Evolutionary conservation across 495 filamentous ascomycete genomes (phyloP).

Genomic region (Penicillium verhagenii): DNA sequence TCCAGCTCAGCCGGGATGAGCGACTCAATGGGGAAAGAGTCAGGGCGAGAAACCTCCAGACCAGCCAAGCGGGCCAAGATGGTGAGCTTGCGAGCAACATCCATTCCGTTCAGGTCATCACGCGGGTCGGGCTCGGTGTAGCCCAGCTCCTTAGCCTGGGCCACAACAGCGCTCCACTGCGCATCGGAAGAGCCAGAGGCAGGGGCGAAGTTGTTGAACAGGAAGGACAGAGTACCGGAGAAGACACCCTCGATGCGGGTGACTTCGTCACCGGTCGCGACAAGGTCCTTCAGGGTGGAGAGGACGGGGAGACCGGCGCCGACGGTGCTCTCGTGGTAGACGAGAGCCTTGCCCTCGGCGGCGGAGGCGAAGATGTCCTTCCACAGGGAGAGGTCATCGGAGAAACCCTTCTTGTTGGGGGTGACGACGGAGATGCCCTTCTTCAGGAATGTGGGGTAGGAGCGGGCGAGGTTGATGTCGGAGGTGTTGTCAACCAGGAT

Average conservation of each 20-base stretch:
- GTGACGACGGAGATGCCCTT: constrained; percentile 87
- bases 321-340: constrained; percentile 92
- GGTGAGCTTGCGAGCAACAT: constrained; percentile 94
- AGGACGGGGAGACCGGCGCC: constrained; percentile 91
- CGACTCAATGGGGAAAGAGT: constrained; percentile 86
- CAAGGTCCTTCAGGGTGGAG: constrained; percentile 83
- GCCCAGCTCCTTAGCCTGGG: constrained; percentile 87
- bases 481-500: constrained; percentile 94
- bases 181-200: constrained; percentile 55
- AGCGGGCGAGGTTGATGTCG: constrained; percentile 70
- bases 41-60: constrained; percentile 70
- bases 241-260: constrained; percentile 93
- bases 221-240: constrained; percentile 91
- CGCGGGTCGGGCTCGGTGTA: constrained; percentile 97
- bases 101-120: constrained; percentile 93
- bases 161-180: constrained; percentile 84
- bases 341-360: constrained; percentile 60
- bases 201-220: constrained; percentile 93
- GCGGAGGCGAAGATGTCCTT: constrained; percentile 72
- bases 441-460: constrained; percentile 75
- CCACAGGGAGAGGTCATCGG: constrained; percentile 72
- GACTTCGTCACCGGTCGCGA: constrained; percentile 86
- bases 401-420: constrained; percentile 98
- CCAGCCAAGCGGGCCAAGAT: constrained; percentile 86
- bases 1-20: constrained; percentile 84